Conservation (phyloP, 2,329 filamentous ascomycete species). For the Trichoderma sp. region DNA sequence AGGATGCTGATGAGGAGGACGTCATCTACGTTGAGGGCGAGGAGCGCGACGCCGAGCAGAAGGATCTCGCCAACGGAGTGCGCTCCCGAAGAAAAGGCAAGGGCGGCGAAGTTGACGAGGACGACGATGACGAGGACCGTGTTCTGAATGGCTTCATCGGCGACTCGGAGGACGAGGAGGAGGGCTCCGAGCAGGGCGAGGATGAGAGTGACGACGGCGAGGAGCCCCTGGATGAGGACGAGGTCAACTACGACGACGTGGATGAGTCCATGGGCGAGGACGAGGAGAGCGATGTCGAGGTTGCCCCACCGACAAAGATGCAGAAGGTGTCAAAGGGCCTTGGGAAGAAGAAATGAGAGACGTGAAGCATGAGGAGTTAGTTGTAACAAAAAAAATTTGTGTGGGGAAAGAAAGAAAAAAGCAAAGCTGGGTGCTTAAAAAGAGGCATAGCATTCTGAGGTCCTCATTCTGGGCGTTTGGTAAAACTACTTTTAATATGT, state of each 20-base stretch:
- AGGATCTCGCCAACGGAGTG: constrained; percentile 37
- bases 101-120: constrained; percentile 54
- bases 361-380: not conserved
- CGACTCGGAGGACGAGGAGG: constrained; percentile 60
- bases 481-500: constrained; percentile 15
- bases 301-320: constrained; percentile 47
- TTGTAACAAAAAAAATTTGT: not conserved
- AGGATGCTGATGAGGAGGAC: constrained; percentile 60
- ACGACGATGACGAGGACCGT: constrained; percentile 58
- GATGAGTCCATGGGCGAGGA: constrained; percentile 56
- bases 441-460: constrained; percentile 13
- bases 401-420: not conserved
- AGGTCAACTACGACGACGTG: constrained; percentile 58
- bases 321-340: constrained; percentile 40
- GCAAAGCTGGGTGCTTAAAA: not conserved
- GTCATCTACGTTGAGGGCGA: constrained; percentile 88
- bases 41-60: constrained; percentile 49
- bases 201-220: constrained; percentile 48
- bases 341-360: constrained; percentile 38
- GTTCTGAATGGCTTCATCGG: constrained; percentile 54
- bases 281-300: constrained; percentile 51
- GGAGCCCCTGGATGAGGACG: constrained; percentile 55
- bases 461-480: constrained; percentile 17
- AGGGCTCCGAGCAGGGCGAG: constrained; percentile 43
- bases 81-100: constrained; percentile 42